A percentile compares a stretch with the other conserved stretches of the same genome.
Evolutionary conservation across 495 filamentous ascomycete species (phyloP).

Genomic region (Pyrenula aspistea): DNA sequence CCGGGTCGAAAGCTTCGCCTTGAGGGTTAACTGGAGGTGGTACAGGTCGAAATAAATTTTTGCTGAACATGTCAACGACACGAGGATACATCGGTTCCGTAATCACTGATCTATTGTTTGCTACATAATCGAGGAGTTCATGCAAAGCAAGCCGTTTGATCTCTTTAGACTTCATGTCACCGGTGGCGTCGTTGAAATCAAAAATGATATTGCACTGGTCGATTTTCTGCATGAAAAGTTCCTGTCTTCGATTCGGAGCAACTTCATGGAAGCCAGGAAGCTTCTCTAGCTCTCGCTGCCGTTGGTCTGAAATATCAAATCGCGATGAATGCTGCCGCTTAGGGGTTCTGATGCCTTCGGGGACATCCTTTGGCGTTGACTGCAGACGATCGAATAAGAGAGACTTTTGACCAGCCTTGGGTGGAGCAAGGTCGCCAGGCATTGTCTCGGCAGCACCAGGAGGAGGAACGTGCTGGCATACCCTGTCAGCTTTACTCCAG

Average conservation of each 20-base stretch:
- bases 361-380: constrained; percentile 86
- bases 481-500: constrained; percentile 14
- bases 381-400: constrained; percentile 84
- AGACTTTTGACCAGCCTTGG: constrained; percentile 76
- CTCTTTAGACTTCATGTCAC: constrained; percentile 99
- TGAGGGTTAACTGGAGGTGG: constrained; percentile 95
- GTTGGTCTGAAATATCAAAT: constrained; percentile 89
- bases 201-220: constrained; percentile 99
- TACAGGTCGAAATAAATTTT: constrained; percentile 95
- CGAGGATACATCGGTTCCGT: constrained; percentile 98
- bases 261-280: constrained; percentile 98
- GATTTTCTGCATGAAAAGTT: constrained; percentile 99
- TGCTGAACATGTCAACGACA: constrained; percentile 98
- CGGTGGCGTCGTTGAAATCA: constrained; percentile 97
- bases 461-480: constrained; percentile 76
- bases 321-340: constrained; percentile 94
- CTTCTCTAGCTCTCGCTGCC: constrained; percentile 90
- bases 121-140: constrained; percentile 94
- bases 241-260: constrained; percentile 85
- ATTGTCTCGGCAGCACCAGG: constrained; percentile 94
- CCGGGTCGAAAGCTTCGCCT: constrained; percentile 95
- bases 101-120: constrained; percentile 96
- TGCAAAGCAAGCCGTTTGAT: constrained; percentile 97
- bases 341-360: constrained; percentile 88
- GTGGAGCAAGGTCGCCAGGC: constrained; percentile 93